A percentile compares a stretch with the other conserved stretches of the same genome.
Evolutionary conservation across 768 basidiomycete species (phyloP).

Genomic region (Termitomyces sp.): DNA sequence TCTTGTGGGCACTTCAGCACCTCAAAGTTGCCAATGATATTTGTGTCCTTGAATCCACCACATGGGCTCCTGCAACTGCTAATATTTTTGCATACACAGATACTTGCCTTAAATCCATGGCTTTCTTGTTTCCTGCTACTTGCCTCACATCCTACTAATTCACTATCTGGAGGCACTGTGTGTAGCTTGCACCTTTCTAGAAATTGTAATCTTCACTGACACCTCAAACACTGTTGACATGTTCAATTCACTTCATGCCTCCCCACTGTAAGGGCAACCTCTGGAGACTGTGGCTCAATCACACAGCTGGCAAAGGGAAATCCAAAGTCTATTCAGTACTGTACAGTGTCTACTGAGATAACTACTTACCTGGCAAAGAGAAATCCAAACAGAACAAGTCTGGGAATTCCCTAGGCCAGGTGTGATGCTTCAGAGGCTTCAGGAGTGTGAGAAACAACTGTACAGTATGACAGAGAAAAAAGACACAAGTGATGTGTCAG

Average conservation of each 20-base stretch:
- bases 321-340: no score
- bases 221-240: constrained; percentile 27
- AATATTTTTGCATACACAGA: constrained; percentile 10
- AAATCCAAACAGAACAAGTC: no score
- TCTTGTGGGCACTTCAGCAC: constrained; percentile 27
- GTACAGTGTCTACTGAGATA: no score
- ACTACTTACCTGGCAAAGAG: no score
- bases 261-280: constrained; percentile 22
- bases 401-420: no score
- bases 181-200: constrained; percentile 12
- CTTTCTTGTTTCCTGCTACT: not conserved
- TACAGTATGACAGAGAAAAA: no score
- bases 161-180: constrained; percentile 25
- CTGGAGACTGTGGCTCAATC: constrained; percentile 14
- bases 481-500: no score
- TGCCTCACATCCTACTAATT: constrained; percentile 12
- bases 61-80: constrained; percentile 19
- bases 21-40: constrained; percentile 18
- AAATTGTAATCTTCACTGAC: constrained; percentile 25
- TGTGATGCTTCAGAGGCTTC: no score
- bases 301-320: no score
- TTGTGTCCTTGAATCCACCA: constrained; percentile 14
- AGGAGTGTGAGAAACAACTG: no score
- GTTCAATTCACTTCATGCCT: constrained; percentile 22
- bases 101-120: not conserved